Evolutionary conservation across 108 stramenopile species (phyloP).

Genomic region (Cyclotella cryptica): DNA sequence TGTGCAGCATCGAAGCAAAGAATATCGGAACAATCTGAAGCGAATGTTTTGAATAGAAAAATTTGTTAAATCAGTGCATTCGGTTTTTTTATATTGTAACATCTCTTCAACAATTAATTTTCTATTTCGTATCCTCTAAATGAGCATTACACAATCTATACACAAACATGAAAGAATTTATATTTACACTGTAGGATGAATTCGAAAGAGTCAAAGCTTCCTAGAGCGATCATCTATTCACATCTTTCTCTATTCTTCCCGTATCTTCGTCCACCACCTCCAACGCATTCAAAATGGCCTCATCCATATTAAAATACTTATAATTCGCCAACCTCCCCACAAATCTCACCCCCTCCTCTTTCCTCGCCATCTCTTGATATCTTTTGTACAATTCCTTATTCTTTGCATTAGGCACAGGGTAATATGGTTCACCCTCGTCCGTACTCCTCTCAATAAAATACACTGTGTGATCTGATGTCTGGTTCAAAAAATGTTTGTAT

Average conservation of each 20-base stretch:
- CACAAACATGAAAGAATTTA: background rate
- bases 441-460: constrained; percentile 65
- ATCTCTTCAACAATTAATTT: too few species aligned
- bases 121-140: too few species aligned
- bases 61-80: too few species aligned
- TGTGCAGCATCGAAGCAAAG: background rate
- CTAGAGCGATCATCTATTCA: background rate
- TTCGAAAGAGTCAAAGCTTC: too few species aligned
- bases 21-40: too few species aligned
- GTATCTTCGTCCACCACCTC: constrained; percentile 73
- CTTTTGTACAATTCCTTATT: constrained; percentile 71
- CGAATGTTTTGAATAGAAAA: too few species aligned
- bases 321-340: constrained; percentile 89
- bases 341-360: constrained; percentile 75
- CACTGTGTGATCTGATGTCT: constrained; percentile 68
- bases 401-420: constrained; percentile 80
- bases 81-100: too few species aligned
- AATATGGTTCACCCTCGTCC: constrained; percentile 81
- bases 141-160: too few species aligned
- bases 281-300: constrained; percentile 84
- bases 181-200: too few species aligned
- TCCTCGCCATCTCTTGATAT: constrained; percentile 75
- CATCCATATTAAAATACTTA: constrained; percentile 93
- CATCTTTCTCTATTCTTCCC: constrained; percentile 2
- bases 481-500: constrained; percentile 83